These are phyloP conservation scores for Uronychia setigera DNA, from an alignment of 73 alveolate species.

Conservation along the genomic window DNA sequence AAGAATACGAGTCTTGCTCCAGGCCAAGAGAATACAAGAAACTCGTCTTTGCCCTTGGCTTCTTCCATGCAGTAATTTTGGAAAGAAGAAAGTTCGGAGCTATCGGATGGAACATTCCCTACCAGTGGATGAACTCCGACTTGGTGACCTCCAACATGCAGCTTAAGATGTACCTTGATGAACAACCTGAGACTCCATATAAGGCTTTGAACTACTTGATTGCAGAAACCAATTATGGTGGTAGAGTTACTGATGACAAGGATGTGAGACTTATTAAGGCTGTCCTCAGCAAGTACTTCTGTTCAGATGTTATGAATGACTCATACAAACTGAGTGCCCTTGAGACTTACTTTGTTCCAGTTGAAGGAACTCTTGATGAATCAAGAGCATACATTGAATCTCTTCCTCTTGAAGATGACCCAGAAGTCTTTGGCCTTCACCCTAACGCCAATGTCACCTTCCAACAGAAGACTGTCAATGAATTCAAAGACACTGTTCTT, in stretches of 20 bases:
- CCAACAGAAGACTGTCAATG: constrained; percentile 92
- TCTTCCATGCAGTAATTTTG: constrained; percentile 99
- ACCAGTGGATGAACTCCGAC: constrained; percentile 99
- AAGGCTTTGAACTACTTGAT: constrained; percentile 90
- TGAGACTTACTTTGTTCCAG: constrained; percentile 88
- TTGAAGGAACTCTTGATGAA: constrained; percentile 81
- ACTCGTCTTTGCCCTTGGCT: constrained; percentile 98
- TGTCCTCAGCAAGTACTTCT: constrained; percentile 89
- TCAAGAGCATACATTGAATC: constrained; percentile 86
- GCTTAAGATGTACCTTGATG: constrained; percentile 96
- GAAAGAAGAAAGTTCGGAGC: constrained; percentile 99
- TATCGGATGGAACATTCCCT: constrained; percentile 99
- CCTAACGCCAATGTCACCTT: constrained; percentile 98
- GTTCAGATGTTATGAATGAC: constrained; percentile 80
- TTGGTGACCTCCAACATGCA: constrained; percentile 94
- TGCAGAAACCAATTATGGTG: constrained; percentile 99
- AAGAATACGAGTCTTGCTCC: constrained; percentile 91
- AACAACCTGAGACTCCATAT: constrained; percentile 94
- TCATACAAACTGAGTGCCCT: constrained; percentile 80
- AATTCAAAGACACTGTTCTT: constrained; percentile 91
- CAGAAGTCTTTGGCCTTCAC: constrained; percentile 99
- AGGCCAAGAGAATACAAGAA: constrained; percentile 93
- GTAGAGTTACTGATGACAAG: constrained; percentile 99
- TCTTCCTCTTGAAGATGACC: constrained; percentile 99
- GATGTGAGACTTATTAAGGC: constrained; percentile 98